Conservation (phyloP, 176 grass and related monocot species). For the Coix lacrymajobi region DNA sequence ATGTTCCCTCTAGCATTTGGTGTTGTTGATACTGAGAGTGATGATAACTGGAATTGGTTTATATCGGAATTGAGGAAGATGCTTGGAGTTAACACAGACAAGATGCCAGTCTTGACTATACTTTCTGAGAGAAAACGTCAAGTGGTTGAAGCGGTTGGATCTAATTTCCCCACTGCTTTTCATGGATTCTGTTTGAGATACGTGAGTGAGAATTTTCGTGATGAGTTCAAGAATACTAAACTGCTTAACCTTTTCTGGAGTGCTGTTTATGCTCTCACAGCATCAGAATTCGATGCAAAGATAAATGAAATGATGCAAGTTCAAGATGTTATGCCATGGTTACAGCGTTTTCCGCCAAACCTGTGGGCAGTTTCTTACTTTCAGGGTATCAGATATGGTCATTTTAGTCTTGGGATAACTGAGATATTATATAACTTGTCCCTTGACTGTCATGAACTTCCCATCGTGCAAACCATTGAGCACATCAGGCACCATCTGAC, state of each 20-base stretch:
- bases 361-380: slow-evolving; percentile 94
- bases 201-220: slow-evolving; percentile 83
- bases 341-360: slow-evolving; percentile 72
- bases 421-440: slow-evolving; percentile 84
- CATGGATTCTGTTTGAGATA: slow-evolving; percentile 91
- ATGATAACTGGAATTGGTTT: slow-evolving; percentile 99
- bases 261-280: slow-evolving; percentile 81
- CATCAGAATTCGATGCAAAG: slow-evolving; percentile 76
- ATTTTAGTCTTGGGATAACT: slow-evolving; percentile 79
- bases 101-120: slow-evolving; percentile 88
- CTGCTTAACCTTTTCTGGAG: slow-evolving; percentile 93
- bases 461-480: slow-evolving; percentile 90
- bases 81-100: slow-evolving; percentile 91
- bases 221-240: slow-evolving; percentile 98
- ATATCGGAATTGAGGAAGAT: slow-evolving; percentile 93
- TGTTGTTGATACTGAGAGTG: slow-evolving; percentile 72
- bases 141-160: slow-evolving; percentile 72
- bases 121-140: slow-evolving; percentile 66
- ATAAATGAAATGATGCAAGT: slow-evolving; percentile 90
- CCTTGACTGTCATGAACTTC: slow-evolving; percentile 91
- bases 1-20: slow-evolving; percentile 90
- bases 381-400: slow-evolving; percentile 80
- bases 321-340: slow-evolving; percentile 93
- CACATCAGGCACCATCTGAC: slow-evolving; percentile 75
- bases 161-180: slow-evolving; percentile 76